Evolutionary conservation across 176 grass and related monocot genomes (phyloP), one percentile per base, ranked within the genome.

Genomic region (Alloteropsis semialata): DNA sequence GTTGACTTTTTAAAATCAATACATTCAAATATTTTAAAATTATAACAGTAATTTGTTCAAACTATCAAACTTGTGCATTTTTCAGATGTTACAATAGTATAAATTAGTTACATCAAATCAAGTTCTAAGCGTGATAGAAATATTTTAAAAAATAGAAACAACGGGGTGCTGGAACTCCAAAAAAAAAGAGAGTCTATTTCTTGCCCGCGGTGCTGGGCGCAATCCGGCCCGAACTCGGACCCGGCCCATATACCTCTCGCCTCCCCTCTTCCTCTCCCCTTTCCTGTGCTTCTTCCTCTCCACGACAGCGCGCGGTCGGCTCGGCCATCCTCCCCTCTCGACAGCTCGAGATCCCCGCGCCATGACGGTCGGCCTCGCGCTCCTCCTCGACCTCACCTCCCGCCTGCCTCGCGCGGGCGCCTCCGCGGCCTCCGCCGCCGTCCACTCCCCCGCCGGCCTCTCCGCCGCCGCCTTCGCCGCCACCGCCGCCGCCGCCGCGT

Each of bases 361-460:
- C 81, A 91, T 91, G 88, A 80, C 84, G 62, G 53, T 90, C 54
- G 92, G 88, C 44, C 45, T 94, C 79, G 86, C 56, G 15, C 85
- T 94, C 79, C 75, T 94, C 55, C 75, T 94, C 75, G 92, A 94
- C 72, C 75, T 94, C 21, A 77, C 76, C 69, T 82, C 86, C 48
- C 76, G 77, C 17, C 81, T 43, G 25, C 82, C 82, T 32, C 74
- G 78, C 28, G 37, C 49, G 2, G 50, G 46, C 1, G 21, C 79
- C 15, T 19, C 74, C 24, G 15, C 78, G n/a, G n/a, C n/a, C n/a
- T n/a, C n/a, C 34, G 50, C 78, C 27, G 37, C 84, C 59, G 67
- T 50, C 25, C 82, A 88, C 56, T 81, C 92, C 54, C 70, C 88
- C 88, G 60, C 65, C 24, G 58, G 77, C 24, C 42, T 88, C 69